phyloP scores from a whole-genome alignment of 371 early-diverging fungal species.

The Actinomucor elegans region DNA sequence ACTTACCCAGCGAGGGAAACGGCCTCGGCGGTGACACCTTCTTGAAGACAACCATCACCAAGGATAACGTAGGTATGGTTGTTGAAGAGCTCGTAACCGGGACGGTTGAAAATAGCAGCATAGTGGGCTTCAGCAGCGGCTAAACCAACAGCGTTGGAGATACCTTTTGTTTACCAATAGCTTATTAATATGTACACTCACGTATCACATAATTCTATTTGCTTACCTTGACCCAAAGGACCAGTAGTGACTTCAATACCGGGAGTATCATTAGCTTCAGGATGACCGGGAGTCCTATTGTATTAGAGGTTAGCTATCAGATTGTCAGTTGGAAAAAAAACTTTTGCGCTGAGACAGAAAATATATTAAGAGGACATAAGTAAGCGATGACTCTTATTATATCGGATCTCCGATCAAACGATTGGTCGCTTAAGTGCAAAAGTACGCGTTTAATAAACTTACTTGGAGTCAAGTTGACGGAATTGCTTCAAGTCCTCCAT shows the following conservation, averaged over 20 bases:
- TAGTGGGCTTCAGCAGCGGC: slow-evolving; percentile 91
- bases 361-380: not conserved
- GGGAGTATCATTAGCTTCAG: slow-evolving; percentile 81
- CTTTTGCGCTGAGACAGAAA: slow-evolving; percentile 3
- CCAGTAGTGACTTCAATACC: slow-evolving; percentile 99
- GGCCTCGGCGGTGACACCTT: slow-evolving; percentile 98
- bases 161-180: slow-evolving; percentile 65
- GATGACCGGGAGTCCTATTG: slow-evolving; percentile 91
- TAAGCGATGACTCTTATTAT: slow-evolving; percentile 14
- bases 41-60: slow-evolving; percentile 99
- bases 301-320: not conserved
- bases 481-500: slow-evolving; percentile 92
- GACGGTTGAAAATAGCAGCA: slow-evolving; percentile 90
- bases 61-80: slow-evolving; percentile 87
- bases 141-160: slow-evolving; percentile 96
- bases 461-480: slow-evolving; percentile 86
- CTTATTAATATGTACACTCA: too few relatives aligned
- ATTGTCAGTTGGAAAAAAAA: not conserved
- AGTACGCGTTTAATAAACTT: slow-evolving; percentile 15
- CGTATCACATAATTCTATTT: not conserved
- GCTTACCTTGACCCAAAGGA: slow-evolving; percentile 97
- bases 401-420: not conserved
- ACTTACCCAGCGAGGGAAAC: slow-evolving; percentile 93
- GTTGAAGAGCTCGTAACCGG: slow-evolving; percentile 80
- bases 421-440: slow-evolving; percentile 1